Conservation (phyloP, 2,329 filamentous ascomycete genomes). For the Penicillium concentricum region DNA sequence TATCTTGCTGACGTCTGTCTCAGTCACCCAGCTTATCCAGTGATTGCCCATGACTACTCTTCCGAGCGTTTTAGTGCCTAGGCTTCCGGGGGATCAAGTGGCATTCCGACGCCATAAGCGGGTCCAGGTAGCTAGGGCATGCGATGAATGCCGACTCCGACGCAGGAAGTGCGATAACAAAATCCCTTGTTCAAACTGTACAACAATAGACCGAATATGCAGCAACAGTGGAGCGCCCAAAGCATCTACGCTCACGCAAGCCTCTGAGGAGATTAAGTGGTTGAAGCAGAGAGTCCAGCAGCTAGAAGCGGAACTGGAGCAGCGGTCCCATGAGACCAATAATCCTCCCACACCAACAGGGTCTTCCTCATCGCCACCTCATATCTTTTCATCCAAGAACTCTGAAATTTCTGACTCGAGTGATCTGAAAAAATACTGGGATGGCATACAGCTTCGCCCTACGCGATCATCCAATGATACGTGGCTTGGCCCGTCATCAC, state of each 20-base stretch:
- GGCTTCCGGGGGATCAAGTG: not conserved
- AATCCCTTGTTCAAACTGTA: not conserved
- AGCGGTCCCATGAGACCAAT: not conserved
- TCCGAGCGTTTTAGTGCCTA: not conserved
- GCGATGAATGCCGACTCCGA: slow-evolving; percentile 1
- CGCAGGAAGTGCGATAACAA: not conserved
- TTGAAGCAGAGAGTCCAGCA: slow-evolving; percentile 5
- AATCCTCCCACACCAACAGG: not conserved
- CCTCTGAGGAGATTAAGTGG: slow-evolving; percentile 6
- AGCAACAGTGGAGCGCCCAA: not conserved
- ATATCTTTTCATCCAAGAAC: not conserved
- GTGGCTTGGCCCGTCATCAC: slow-evolving; percentile 3
- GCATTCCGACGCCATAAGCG: slow-evolving; percentile 1
- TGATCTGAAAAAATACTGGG: not conserved
- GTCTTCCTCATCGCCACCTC: not conserved
- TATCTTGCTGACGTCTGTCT: not conserved
- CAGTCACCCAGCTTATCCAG: not conserved
- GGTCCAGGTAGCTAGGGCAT: slow-evolving; percentile 1
- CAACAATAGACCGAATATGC: not conserved
- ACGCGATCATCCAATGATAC: slow-evolving; percentile 1
- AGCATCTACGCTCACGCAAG: not conserved
- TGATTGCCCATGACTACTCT: not conserved
- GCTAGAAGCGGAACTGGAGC: slow-evolving; percentile 6
- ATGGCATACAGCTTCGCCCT: slow-evolving; percentile 5
- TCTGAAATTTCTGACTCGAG: not conserved